Evolutionary conservation across 2,329 filamentous ascomycete species (phyloP).

Genomic region (Pyrenophora tritici-repentis): DNA sequence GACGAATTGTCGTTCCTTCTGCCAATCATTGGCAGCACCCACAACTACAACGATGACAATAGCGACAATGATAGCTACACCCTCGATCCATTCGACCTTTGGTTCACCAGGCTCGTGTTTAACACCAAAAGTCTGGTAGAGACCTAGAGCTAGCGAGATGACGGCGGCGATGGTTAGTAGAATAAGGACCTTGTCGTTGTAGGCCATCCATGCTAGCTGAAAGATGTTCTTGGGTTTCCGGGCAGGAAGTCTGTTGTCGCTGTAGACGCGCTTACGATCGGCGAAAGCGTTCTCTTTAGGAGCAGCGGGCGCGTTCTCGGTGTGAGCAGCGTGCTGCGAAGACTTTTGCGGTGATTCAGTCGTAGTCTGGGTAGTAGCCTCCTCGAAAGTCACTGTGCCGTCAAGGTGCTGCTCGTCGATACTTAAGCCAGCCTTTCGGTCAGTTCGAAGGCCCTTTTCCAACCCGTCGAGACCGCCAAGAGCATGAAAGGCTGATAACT

Average conservation of each 20-base stretch:
- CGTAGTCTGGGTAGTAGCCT: conserved; percentile 53
- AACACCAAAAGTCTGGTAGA: conserved; percentile 71
- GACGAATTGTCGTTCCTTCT: conserved; percentile 80
- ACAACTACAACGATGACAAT: conserved; percentile 77
- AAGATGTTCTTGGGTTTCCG: conserved; percentile 72
- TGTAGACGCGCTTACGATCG: conserved; percentile 73
- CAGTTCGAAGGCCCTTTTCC: conserved; percentile 72
- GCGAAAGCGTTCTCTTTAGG: conserved; percentile 49
- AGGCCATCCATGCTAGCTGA: conserved; percentile 77
- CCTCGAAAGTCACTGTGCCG: conserved; percentile 70
- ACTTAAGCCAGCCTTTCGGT: conserved; percentile 68
- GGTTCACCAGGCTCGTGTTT: conserved; percentile 57
- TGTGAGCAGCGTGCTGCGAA: conserved; percentile 15
- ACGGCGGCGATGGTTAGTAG: conserved; percentile 62
- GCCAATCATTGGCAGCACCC: conserved; percentile 80
- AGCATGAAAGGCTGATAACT: conserved; percentile 66
- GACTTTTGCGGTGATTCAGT: conserved; percentile 26
- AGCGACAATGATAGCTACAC: conserved; percentile 77
- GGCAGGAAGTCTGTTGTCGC: conserved; percentile 71
- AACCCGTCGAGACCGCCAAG: conserved; percentile 74
- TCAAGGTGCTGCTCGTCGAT: conserved; percentile 69
- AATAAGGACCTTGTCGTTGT: conserved; percentile 76
- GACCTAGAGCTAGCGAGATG: conserved; percentile 75
- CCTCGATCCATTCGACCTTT: conserved; percentile 79
- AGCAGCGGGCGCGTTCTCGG: conserved; percentile 30